phyloP scores from a whole-genome alignment of 106 monocot species.

The Narthecium ossifragum region DNA sequence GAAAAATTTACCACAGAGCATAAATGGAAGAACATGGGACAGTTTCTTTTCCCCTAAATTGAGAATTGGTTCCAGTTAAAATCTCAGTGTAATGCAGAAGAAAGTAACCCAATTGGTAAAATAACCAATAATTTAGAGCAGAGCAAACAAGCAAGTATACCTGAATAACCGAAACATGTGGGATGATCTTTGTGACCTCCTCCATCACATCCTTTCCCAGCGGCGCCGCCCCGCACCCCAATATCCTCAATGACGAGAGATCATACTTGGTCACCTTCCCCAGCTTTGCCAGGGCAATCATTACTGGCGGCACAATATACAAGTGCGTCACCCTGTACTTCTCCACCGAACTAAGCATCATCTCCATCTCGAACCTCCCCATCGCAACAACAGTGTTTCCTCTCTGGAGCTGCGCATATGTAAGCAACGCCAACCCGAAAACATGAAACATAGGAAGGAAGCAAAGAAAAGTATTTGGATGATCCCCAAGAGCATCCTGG shows the following conservation, averaged over 20 bases:
- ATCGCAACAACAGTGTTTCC: slow-evolving; percentile 66
- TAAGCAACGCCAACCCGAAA: slow-evolving; percentile 51
- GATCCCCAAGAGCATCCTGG: slow-evolving; percentile 34
- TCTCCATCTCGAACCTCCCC: slow-evolving; percentile 62
- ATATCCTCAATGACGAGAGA: slow-evolving; percentile 40
- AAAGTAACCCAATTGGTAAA: background rate
- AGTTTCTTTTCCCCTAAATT: no score
- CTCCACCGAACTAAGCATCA: slow-evolving; percentile 38
- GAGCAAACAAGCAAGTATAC: slow-evolving; percentile 8
- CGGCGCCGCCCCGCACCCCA: slow-evolving; percentile 65
- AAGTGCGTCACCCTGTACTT: slow-evolving; percentile 40
- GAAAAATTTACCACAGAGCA: no score
- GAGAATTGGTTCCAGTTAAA: no score
- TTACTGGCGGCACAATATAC: slow-evolving; percentile 69
- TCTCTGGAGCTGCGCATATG: slow-evolving; percentile 49
- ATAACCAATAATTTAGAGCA: background rate
- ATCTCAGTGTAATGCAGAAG: no score
- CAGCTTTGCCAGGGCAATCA: slow-evolving; percentile 83
- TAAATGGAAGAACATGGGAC: no score
- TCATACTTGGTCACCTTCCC: slow-evolving; percentile 49
- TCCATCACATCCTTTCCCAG: slow-evolving; percentile 79
- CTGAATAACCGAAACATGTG: slow-evolving; percentile 47
- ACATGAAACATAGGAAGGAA: slow-evolving; percentile 88
- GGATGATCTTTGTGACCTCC: slow-evolving; percentile 38
- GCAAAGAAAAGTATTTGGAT: slow-evolving; percentile 39